These are phyloP conservation scores for Helicostylum pulchrum DNA, from an alignment of 192 early-diverging fungal genomes.

Conservation along the genomic window DNA sequence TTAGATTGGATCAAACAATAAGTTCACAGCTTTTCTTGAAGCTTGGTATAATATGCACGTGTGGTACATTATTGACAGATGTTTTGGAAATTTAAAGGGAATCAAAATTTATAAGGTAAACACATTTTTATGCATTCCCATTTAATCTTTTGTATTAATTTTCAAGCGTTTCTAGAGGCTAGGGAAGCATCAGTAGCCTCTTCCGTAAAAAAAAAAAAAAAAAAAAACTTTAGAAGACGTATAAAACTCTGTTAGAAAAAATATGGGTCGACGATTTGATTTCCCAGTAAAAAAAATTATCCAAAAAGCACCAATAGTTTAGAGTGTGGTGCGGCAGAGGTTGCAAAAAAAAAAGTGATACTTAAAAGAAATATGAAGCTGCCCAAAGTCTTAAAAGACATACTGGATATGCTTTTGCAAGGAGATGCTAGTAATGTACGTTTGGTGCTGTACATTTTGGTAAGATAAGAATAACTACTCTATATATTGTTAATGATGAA, in stretches of 20 bases:
- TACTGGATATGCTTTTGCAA: slow-evolving; percentile 12
- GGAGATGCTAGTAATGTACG: slow-evolving; percentile 8
- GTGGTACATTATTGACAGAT: slow-evolving; percentile 13
- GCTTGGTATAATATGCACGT: slow-evolving; percentile 6
- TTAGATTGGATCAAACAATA: slow-evolving; percentile 15
- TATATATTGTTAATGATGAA: too few relatives aligned
- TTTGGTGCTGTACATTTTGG: slow-evolving; percentile 10
- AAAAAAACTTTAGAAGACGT: slow-evolving; percentile 14
- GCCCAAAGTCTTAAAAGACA: slow-evolving; percentile 12
- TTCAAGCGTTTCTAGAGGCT: slow-evolving; percentile 10
- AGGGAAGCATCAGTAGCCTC: slow-evolving; percentile 1
- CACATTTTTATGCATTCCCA: slow-evolving; percentile 9
- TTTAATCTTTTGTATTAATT: slow-evolving; percentile 15
- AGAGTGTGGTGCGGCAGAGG: slow-evolving; percentile 15
- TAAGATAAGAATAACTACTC: slow-evolving; percentile 4
- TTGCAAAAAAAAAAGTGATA: background rate
- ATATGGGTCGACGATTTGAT: slow-evolving; percentile 11
- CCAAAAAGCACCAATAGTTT: slow-evolving; percentile 4
- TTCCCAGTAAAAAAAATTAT: background rate
- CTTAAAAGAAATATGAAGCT: slow-evolving; percentile 2
- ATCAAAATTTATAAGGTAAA: slow-evolving; percentile 6
- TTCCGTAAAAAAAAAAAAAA: slow-evolving; percentile 12
- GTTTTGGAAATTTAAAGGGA: slow-evolving; percentile 13
- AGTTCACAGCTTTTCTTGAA: slow-evolving; percentile 5
- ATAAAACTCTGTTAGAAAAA: slow-evolving; percentile 9